Percentiles rank a stretch among this genome's conserved stretches.
These are phyloP conservation scores for Sphagnum magellanicum DNA, from an alignment of 228 moss, liverwort and hornwort species.

Conservation along the genomic window DNA sequence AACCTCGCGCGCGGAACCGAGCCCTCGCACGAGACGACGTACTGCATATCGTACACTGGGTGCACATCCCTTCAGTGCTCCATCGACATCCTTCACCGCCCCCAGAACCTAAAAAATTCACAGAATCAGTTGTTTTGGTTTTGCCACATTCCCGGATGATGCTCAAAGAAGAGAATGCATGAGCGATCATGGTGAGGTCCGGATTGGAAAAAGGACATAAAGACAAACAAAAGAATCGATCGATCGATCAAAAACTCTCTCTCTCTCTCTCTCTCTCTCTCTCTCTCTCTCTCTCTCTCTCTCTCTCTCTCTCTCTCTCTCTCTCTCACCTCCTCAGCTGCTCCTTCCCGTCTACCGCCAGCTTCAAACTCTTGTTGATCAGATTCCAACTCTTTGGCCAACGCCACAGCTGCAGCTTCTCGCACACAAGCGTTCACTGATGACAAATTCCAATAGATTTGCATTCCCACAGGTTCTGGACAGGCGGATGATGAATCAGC, in stretches of 20 bases:
- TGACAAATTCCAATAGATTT: conserved; percentile 91
- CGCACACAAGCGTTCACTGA: conserved; percentile 53
- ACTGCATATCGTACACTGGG: conserved; percentile 84
- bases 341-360: conserved; percentile 43
- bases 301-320: background rate
- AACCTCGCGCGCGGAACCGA: conserved; percentile 93
- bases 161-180: conserved; percentile 3
- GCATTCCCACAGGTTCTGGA: conserved; percentile 67
- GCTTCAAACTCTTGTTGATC: conserved; percentile 69
- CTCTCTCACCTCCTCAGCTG: conserved; percentile 29
- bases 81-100: conserved; percentile 57
- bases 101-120: conserved; percentile 49
- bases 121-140: conserved; percentile 30
- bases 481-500: background rate
- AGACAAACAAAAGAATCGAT: background rate
- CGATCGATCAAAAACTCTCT: background rate
- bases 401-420: conserved; percentile 72
- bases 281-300: background rate
- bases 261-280: background rate
- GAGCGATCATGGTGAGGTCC: background rate
- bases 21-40: conserved; percentile 87
- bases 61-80: conserved; percentile 64
- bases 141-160: conserved; percentile 32
- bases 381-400: conserved; percentile 61
- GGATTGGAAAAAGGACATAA: background rate